These are phyloP conservation scores for Hypoxylon lienhwacheense DNA, from an alignment of 495 filamentous ascomycete genomes.

Conservation along the genomic window DNA sequence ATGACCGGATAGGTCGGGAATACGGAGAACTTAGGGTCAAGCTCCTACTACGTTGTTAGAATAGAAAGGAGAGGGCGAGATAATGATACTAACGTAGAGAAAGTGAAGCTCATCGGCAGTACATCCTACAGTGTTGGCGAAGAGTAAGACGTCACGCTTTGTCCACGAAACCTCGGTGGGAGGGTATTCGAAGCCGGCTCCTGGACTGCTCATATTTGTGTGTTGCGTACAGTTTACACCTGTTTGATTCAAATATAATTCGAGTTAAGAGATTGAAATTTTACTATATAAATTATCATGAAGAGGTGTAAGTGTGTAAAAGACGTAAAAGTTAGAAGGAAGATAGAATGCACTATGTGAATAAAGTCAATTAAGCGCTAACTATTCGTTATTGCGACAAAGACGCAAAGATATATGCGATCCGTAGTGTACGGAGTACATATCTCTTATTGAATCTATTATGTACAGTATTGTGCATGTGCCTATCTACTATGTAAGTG, in stretches of 20 bases:
- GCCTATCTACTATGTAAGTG: too few relatives aligned
- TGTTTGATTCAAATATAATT: neutral
- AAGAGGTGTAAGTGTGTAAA: too few relatives aligned
- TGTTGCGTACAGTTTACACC: too few relatives aligned
- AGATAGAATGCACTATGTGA: too few relatives aligned
- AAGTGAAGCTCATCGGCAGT: constrained; percentile 88
- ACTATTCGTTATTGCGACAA: too few relatives aligned
- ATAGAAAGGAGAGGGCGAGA: neutral
- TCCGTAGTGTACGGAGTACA: too few relatives aligned
- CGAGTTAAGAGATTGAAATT: neutral
- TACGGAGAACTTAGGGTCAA: constrained; percentile 77
- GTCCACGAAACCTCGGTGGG: constrained; percentile 73
- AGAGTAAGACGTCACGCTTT: constrained; percentile 83
- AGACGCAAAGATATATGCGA: too few relatives aligned
- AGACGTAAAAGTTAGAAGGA: too few relatives aligned
- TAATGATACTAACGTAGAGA: constrained; percentile 65
- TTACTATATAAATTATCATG: neutral
- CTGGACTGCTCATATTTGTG: constrained; percentile 57
- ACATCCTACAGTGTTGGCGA: constrained; percentile 83
- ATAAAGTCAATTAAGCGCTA: too few relatives aligned
- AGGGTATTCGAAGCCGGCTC: constrained; percentile 79
- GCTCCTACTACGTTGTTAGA: constrained; percentile 58
- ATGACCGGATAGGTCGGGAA: constrained; percentile 89
- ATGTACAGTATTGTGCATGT: too few relatives aligned
- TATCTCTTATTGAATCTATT: too few relatives aligned